Evolutionary conservation across 2,329 filamentous ascomycete genomes (phyloP), one percentile per base, ranked within the genome.

Genomic region (Penicillium sp.): DNA sequence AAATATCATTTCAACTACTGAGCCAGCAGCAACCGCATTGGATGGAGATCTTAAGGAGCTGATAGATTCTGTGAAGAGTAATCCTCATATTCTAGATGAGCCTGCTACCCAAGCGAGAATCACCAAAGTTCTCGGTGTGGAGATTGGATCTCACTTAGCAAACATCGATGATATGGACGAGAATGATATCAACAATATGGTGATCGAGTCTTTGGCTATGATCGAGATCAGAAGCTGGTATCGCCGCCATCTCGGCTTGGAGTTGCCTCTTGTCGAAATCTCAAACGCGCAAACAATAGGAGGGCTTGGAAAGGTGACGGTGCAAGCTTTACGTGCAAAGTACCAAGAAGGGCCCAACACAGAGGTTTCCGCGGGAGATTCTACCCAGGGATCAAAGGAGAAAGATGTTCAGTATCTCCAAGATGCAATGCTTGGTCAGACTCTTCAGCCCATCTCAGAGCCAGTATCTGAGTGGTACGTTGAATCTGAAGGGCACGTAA

Each of bases 221-320:
- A 63, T 67, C 19, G 65, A 67, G 40, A 65, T 65, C 37, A 38
- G 58, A 14, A 46, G 48, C 8, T 66, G 62, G 62, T 19, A 38
- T 11, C 51, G 60, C 5, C 54, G 60, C 13, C 57, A 60, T 19
- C 26, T 63, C 6, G 51, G 45, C 4, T n/a, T 66, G 13, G 62
- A 66, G 30, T 57, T 66, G 19, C 55, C 45, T 11, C 26, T 62
- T 2, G 55, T 53, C 4, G 54, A 67, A 22, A 63, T 65, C 43
- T 52, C 58, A 0, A 65, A 59, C n/a, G 62, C 62, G 22, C 53
- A 48, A 25, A 65, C 63, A 7, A 54, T 62, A 19, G 63, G 55
- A 16, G 60, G 60, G 3, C 48, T 65, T 40, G 52, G 35, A 37
- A 52, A 43, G n/a, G 22, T 57, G 33, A 33, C 48, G 5, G 10